Evolutionary conservation across 805 yeast species (phyloP).

Genomic region (Metahyphopichia silvanorum): DNA sequence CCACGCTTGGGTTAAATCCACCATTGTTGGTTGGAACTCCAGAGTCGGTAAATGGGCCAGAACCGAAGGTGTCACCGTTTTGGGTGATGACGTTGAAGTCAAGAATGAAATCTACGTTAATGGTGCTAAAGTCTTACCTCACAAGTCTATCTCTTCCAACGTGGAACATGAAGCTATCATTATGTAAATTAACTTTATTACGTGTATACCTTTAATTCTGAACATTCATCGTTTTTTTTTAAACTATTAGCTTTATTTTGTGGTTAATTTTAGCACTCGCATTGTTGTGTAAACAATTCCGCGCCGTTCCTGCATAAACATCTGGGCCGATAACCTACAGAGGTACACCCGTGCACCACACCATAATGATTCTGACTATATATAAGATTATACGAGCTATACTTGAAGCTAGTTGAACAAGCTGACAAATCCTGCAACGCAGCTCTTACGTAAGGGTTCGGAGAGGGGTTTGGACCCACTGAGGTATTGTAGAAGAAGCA

Average conservation of each 20-base stretch:
- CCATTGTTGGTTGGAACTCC: conserved; percentile 99
- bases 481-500: conserved; percentile 74
- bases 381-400: neutral
- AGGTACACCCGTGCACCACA: neutral
- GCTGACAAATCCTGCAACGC: conserved; percentile 31
- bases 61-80: conserved; percentile 94
- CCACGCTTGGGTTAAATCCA: conserved; percentile 96
- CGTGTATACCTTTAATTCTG: no score
- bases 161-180: conserved; percentile 98
- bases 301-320: no score
- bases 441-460: conserved; percentile 46
- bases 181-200: conserved; percentile 57
- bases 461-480: conserved; percentile 67
- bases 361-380: no score
- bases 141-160: conserved; percentile 92
- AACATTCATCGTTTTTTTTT: no score
- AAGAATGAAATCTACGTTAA: conserved; percentile 98
- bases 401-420: no score
- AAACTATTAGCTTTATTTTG: no score
- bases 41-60: conserved; percentile 99
- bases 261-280: no score
- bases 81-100: conserved; percentile 98
- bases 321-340: no score
- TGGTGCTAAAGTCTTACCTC: conserved; percentile 99
- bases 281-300: no score